Percentiles rank a stretch among this genome's conserved stretches.
Conservation (phyloP, 257 asterid species). For the Solanum sejunctum region DNA sequence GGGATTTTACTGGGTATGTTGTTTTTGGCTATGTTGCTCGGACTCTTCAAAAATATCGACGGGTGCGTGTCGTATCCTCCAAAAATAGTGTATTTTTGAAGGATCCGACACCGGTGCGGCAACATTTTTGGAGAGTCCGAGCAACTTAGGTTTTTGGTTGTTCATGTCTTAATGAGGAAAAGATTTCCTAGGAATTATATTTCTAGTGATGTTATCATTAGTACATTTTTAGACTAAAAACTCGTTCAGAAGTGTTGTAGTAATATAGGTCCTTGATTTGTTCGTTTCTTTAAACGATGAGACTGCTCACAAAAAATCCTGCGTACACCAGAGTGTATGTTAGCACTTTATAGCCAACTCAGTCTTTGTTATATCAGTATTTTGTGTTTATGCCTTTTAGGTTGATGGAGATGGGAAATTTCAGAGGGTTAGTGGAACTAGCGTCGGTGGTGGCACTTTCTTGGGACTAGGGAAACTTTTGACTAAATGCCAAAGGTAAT, state of each 20-base stretch:
- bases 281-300: not conserved
- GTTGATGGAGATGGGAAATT: conserved; percentile 73
- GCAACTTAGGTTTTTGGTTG: too few species aligned
- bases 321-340: not conserved
- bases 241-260: not conserved
- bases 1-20: too few species aligned
- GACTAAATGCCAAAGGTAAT: conserved; percentile 82
- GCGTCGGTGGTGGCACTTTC: conserved; percentile 97
- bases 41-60: too few species aligned
- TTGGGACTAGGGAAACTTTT: conserved; percentile 94
- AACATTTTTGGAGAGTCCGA: too few species aligned
- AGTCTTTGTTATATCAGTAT: not conserved
- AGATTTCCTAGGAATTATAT: not conserved
- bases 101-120: too few species aligned
- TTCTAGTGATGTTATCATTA: not conserved
- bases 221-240: not conserved
- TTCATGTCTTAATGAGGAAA: not conserved
- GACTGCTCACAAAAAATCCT: not conserved
- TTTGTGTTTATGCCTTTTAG: conserved; percentile 22
- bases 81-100: too few species aligned
- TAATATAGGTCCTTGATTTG: not conserved
- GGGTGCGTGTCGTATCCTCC: too few species aligned
- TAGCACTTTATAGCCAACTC: not conserved
- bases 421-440: conserved; percentile 93
- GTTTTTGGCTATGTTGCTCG: too few species aligned